A percentile compares a stretch with the other conserved stretches of the same genome.
phyloP scores from a whole-genome alignment of 257 asterid species.

The Craterostigma plantagineum region DNA sequence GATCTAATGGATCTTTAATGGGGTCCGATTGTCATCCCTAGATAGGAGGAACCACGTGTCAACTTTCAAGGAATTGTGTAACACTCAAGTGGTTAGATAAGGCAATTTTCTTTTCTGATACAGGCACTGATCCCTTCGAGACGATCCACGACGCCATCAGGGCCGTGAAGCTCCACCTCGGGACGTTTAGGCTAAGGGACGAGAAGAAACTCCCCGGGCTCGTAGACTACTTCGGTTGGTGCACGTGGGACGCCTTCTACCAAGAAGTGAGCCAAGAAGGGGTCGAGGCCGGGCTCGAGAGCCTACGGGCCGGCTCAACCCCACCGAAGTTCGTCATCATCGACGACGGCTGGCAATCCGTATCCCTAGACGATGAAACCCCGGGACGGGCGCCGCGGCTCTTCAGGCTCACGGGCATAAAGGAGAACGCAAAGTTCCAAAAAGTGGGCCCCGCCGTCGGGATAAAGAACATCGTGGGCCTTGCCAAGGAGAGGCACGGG shows the following conservation, averaged over 20 bases:
- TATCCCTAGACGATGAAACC: conserved; percentile 32
- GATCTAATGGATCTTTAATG: too few relatives aligned
- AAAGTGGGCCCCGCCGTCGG: conserved; percentile 44
- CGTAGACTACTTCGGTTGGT: conserved; percentile 73
- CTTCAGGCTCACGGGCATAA: conserved; percentile 52
- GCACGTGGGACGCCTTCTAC: conserved; percentile 88
- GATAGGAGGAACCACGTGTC: too few relatives aligned
- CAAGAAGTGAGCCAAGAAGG: conserved; percentile 79
- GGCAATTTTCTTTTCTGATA: too few relatives aligned
- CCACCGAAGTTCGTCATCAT: conserved; percentile 73
- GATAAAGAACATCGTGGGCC: conserved; percentile 45
- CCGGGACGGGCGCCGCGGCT: conserved; percentile 15
- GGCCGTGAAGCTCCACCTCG: conserved; percentile 40
- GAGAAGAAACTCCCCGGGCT: conserved; percentile 69
- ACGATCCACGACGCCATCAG: conserved; percentile 45
- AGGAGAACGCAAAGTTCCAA: conserved; percentile 57
- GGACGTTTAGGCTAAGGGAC: conserved; percentile 35
- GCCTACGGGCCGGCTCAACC: conserved; percentile 41
- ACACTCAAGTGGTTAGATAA: too few relatives aligned
- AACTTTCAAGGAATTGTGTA: too few relatives aligned
- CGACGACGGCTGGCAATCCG: conserved; percentile 85
- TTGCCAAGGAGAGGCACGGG: conserved; percentile 57
- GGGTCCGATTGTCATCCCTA: too few relatives aligned
- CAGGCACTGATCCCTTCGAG: conserved; percentile 42
- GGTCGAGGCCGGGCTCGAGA: conserved; percentile 56